Conservation (phyloP, 805 yeast genomes). For the Pichia thaimueangensis region DNA sequence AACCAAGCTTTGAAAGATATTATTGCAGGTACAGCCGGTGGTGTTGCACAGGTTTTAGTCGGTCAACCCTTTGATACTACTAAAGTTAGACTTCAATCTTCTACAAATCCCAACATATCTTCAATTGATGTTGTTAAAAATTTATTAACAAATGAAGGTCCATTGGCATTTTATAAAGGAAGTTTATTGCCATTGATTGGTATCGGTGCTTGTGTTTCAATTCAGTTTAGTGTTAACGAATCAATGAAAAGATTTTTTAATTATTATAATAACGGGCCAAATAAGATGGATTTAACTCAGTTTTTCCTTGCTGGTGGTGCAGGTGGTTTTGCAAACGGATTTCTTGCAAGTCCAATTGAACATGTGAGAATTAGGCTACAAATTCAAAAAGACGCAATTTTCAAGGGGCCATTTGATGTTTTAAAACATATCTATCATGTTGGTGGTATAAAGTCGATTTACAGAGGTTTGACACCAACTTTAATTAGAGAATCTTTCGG, state of each 20-base stretch:
- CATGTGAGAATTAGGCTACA: constrained; percentile 92
- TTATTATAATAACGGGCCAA: constrained; percentile 36
- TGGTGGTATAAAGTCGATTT: constrained; percentile 49
- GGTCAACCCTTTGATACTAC: constrained; percentile 98
- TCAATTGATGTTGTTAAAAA: constrained; percentile 72
- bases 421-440: constrained; percentile 47
- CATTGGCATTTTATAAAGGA: constrained; percentile 84
- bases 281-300: constrained; percentile 49
- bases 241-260: constrained; percentile 78
- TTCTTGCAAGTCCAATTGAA: constrained; percentile 90
- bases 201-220: constrained; percentile 96
- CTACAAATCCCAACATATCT: constrained; percentile 58
- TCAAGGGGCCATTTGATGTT: constrained; percentile 73
- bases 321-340: constrained; percentile 89
- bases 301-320: constrained; percentile 79
- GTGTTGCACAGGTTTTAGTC: constrained; percentile 88
- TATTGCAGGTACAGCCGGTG: constrained; percentile 90
- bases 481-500: constrained; percentile 81
- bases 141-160: constrained; percentile 74
- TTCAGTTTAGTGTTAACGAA: constrained; percentile 93
- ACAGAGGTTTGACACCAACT: constrained; percentile 80
- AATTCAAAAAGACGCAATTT: constrained; percentile 57
- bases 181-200: constrained; percentile 90
- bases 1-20: constrained; percentile 64
- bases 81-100: constrained; percentile 85